Evolutionary conservation across 345 rosid species (phyloP).

Genomic region (Arabidopsis thaliana): DNA sequence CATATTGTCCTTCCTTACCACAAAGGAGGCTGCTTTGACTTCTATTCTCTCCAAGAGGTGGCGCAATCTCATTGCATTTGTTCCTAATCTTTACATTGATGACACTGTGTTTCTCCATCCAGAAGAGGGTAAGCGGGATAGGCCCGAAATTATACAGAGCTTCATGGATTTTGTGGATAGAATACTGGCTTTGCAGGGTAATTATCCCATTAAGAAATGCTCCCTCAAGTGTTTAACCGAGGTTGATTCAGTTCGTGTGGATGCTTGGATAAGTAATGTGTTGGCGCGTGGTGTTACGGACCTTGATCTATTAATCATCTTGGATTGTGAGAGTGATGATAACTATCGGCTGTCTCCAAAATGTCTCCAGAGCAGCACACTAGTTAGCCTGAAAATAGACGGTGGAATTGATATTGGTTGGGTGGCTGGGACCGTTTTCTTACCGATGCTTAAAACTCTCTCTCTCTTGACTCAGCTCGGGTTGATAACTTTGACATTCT

Average conservation of each 20-base stretch:
- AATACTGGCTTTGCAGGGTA: not conserved
- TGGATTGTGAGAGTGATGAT: not conserved
- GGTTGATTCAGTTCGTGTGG: not conserved
- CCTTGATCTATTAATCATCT: constrained; percentile 7
- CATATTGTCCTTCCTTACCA: not conserved
- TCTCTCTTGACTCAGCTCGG: not conserved
- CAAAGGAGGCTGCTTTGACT: constrained; percentile 19
- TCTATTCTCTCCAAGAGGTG: constrained; percentile 8
- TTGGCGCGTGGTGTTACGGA: constrained; percentile 11
- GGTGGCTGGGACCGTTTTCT: not conserved
- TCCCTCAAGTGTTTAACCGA: constrained; percentile 11
- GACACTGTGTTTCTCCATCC: constrained; percentile 10
- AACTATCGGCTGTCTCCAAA: not conserved
- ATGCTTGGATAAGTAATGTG: constrained; percentile 27
- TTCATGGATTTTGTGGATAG: constrained; percentile 22
- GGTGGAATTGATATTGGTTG: not conserved
- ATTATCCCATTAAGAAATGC: not conserved
- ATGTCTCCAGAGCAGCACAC: not conserved
- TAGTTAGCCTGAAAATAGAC: not conserved
- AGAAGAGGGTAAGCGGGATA: constrained; percentile 5
- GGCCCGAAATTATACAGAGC: not conserved
- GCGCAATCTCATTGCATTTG: not conserved
- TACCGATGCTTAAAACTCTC: constrained; percentile 2
- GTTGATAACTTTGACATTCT: not conserved
- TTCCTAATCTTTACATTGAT: not conserved